Percentiles rank a stretch among this genome's conserved stretches.
Evolutionary conservation across 1,284 basidiomycete species (phyloP).

Genomic region (Anthracocystis walkeri): DNA sequence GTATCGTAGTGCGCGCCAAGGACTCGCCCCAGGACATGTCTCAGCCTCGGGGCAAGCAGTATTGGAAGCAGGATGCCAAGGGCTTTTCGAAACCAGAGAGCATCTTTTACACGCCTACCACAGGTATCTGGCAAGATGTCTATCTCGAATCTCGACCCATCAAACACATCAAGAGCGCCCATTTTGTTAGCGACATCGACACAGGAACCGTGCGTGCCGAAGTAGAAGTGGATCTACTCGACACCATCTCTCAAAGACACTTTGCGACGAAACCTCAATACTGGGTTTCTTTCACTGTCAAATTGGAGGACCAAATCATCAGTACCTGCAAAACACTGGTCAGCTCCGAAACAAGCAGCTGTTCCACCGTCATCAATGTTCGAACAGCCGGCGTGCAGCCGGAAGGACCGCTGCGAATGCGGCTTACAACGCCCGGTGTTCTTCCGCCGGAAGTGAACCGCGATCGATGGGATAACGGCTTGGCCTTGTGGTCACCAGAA

Average conservation of each 20-base stretch:
- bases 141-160: slow-evolving; percentile 38
- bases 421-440: slow-evolving; percentile 17
- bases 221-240: slow-evolving; percentile 19
- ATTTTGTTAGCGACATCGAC: slow-evolving; percentile 45
- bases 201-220: slow-evolving; percentile 43
- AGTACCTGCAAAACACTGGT: slow-evolving; percentile 6
- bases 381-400: slow-evolving; percentile 22
- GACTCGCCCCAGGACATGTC: slow-evolving; percentile 44
- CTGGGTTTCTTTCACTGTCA: slow-evolving; percentile 19
- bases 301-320: slow-evolving; percentile 9
- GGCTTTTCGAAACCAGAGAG: slow-evolving; percentile 29
- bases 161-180: slow-evolving; percentile 22
- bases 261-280: background rate
- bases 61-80: slow-evolving; percentile 40
- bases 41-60: slow-evolving; percentile 53
- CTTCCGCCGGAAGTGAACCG: slow-evolving; percentile 42
- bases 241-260: background rate
- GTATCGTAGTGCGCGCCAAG: slow-evolving; percentile 32
- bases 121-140: slow-evolving; percentile 53
- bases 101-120: slow-evolving; percentile 57
- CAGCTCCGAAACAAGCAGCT: slow-evolving; percentile 20
- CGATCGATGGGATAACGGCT: slow-evolving; percentile 47
- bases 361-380: slow-evolving; percentile 31
- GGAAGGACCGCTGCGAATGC: slow-evolving; percentile 13
- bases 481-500: slow-evolving; percentile 54